Evolutionary conservation across 2,329 filamentous ascomycete genomes (phyloP).

Genomic region (Fusarium fujikuroi): DNA sequence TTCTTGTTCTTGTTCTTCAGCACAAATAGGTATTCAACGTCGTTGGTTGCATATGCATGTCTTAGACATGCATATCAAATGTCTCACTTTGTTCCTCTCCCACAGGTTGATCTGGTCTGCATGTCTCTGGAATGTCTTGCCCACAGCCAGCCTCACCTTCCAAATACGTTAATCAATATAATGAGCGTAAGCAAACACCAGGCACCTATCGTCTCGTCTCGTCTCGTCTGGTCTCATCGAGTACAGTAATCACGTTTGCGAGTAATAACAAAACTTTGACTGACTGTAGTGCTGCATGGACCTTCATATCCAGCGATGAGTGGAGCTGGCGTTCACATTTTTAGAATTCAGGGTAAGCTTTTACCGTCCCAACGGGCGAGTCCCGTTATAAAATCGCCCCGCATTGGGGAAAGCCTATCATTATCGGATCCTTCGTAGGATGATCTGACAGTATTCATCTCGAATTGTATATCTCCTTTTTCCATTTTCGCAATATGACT

Average conservation of each 20-base stretch:
- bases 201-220: background rate
- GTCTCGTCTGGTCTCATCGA: background rate
- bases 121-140: slow-evolving; percentile 44
- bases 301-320: slow-evolving; percentile 5
- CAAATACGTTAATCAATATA: background rate
- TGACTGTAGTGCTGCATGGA: slow-evolving; percentile 5
- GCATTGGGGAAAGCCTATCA: slow-evolving; percentile 16
- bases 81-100: slow-evolving; percentile 51
- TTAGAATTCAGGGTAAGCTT: slow-evolving; percentile 7
- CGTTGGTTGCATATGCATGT: slow-evolving; percentile 47
- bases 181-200: slow-evolving; percentile 22
- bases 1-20: slow-evolving; percentile 22
- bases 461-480: slow-evolving; percentile 4
- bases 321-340: slow-evolving; percentile 12
- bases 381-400: slow-evolving; percentile 13
- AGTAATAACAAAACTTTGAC: background rate
- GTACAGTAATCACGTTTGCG: background rate
- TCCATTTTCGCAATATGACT: slow-evolving; percentile 2
- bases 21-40: slow-evolving; percentile 33
- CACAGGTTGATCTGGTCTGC: slow-evolving; percentile 49
- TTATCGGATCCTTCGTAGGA: slow-evolving; percentile 16
- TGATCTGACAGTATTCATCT: slow-evolving; percentile 28
- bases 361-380: slow-evolving; percentile 4
- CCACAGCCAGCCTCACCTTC: slow-evolving; percentile 27
- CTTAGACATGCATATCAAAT: slow-evolving; percentile 50